Evolutionary conservation across 2,329 filamentous ascomycete species (phyloP).

Genomic region (Proliferodiscus dingleyae): DNA sequence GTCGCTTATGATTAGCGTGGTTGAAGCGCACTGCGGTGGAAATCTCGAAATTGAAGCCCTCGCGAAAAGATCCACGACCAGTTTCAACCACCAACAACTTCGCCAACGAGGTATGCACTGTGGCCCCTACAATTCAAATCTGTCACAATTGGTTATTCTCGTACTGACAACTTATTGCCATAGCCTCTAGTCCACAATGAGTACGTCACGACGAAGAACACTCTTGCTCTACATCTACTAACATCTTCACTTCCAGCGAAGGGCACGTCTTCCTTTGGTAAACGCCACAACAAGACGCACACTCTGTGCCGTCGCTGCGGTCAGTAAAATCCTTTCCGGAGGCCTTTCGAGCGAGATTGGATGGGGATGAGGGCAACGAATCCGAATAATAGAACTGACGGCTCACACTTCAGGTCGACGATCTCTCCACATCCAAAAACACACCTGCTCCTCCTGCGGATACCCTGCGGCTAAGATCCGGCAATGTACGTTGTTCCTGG

Average conservation of each 20-base stretch:
- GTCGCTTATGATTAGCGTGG: not conserved
- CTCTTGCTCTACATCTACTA: too few species aligned
- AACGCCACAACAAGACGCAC: conserved; percentile 34
- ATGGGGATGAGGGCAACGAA: conserved; percentile 4
- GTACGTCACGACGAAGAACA: conserved; percentile 32
- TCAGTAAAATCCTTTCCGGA: conserved; percentile 24
- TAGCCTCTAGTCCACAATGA: conserved; percentile 32
- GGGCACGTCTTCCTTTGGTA: conserved; percentile 31
- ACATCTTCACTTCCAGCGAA: too few species aligned
- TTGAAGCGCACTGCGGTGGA: not conserved
- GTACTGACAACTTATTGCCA: conserved; percentile 9
- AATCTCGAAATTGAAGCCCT: conserved; percentile 7
- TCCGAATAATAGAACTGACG: conserved; percentile 21
- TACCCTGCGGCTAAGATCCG: conserved; percentile 96
- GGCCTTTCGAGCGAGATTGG: conserved; percentile 23
- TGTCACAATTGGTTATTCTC: too few species aligned
- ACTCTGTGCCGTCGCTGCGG: conserved; percentile 34
- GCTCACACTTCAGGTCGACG: conserved; percentile 65
- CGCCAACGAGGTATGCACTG: conserved; percentile 17
- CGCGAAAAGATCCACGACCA: conserved; percentile 20
- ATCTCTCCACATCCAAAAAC: conserved; percentile 99
- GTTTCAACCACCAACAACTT: conserved; percentile 16
- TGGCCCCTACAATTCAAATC: not conserved
- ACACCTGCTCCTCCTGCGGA: conserved; percentile 91
- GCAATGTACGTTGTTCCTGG: conserved; percentile 75